Conservation (phyloP, 164 flowering plant species). For the Chimonanthus salicifolius region DNA sequence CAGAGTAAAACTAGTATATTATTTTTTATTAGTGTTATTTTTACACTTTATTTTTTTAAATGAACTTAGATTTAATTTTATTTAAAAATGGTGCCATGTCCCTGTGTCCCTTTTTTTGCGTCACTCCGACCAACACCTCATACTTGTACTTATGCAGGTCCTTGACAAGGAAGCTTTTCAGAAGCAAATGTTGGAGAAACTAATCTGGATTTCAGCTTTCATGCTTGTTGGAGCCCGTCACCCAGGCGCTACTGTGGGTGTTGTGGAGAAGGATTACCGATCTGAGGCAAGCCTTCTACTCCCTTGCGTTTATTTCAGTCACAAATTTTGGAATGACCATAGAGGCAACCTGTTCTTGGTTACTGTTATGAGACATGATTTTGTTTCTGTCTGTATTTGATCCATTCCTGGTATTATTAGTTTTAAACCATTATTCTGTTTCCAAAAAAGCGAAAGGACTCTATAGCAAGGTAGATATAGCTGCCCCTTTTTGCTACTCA, state of each 20-base stretch:
- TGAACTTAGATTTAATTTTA: no score
- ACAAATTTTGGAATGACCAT: not conserved
- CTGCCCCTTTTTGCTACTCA: no score
- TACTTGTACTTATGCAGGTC: slow-evolving; percentile 36
- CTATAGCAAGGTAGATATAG: no score
- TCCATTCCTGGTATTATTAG: no score
- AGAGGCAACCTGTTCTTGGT: not conserved
- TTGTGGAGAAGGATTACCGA: slow-evolving; percentile 72
- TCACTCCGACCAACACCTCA: not conserved
- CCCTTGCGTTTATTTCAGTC: not conserved
- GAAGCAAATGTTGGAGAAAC: slow-evolving; percentile 96
- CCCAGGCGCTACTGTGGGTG: slow-evolving; percentile 92
- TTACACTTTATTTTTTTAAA: no score
- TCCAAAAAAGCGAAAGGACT: no score
- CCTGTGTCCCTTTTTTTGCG: not conserved
- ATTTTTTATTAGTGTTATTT: no score
- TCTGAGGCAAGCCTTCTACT: slow-evolving; percentile 50
- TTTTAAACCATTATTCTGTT: no score
- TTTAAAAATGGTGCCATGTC: not conserved
- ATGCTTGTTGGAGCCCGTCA: slow-evolving; percentile 99
- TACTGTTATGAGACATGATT: no score
- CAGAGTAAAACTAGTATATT: no score
- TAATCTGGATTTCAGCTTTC: slow-evolving; percentile 93
- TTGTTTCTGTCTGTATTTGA: no score
- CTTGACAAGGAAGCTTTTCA: slow-evolving; percentile 84